Percentiles rank a stretch among this genome's conserved stretches.
These are phyloP conservation scores for Cytospora leucostoma DNA, from an alignment of 2,329 filamentous ascomycete species.

Conservation along the genomic window DNA sequence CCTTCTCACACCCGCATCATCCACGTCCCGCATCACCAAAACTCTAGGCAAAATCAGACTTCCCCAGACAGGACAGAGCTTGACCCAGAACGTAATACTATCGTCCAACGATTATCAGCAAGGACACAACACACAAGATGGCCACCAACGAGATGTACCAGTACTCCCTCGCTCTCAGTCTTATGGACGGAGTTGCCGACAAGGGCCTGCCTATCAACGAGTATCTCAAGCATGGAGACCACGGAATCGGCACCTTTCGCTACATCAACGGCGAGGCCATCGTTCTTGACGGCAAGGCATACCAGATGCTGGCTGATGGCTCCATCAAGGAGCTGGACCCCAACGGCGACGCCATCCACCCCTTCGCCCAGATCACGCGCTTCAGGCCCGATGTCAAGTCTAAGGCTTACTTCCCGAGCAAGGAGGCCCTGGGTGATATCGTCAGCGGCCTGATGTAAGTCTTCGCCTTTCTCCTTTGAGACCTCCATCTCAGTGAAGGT, in stretches of 20 bases:
- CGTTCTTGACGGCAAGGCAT: constrained; percentile 36
- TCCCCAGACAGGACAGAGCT: neutral
- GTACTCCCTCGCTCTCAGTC: constrained; percentile 38
- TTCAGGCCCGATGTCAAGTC: constrained; percentile 32
- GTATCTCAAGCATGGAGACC: constrained; percentile 37
- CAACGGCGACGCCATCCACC: constrained; percentile 33
- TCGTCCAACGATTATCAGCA: neutral
- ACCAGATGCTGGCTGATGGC: constrained; percentile 40
- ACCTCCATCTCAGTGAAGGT: no score
- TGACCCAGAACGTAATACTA: neutral
- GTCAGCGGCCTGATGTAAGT: constrained; percentile 30
- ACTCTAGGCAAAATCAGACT: neutral
- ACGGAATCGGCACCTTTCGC: constrained; percentile 40
- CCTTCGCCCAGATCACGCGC: constrained; percentile 39
- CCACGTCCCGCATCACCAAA: no score
- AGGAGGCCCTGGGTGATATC: constrained; percentile 32
- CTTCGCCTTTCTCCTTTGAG: neutral
- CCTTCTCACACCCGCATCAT: no score
- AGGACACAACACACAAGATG: constrained; percentile 29
- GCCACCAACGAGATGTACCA: constrained; percentile 38
- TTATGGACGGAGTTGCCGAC: constrained; percentile 40
- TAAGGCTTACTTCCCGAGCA: constrained; percentile 31
- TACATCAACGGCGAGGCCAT: constrained; percentile 41
- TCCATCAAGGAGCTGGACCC: constrained; percentile 33
- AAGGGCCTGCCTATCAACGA: constrained; percentile 35